phyloP scores from a whole-genome alignment of 1,284 basidiomycete species.

The Trichosporon faecale region DNA sequence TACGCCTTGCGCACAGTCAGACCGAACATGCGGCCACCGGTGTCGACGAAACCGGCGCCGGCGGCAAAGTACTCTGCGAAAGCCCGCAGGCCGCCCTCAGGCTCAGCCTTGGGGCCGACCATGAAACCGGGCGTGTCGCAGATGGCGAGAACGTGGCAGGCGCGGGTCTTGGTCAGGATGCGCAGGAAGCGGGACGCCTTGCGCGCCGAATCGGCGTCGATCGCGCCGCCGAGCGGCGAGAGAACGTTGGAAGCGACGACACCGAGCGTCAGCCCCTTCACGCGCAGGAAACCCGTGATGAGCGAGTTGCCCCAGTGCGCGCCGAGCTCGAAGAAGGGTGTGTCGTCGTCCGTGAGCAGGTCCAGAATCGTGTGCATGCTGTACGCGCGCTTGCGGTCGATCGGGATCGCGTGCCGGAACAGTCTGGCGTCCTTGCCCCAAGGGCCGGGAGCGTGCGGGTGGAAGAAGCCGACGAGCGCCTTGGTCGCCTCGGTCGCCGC shows the following conservation, averaged over 20 bases:
- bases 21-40: constrained; percentile 24
- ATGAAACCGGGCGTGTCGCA: constrained; percentile 30
- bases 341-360: constrained; percentile 25
- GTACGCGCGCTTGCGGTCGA: constrained; percentile 26
- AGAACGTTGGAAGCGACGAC: constrained; percentile 24
- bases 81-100: constrained; percentile 22
- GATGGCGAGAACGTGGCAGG: constrained; percentile 18
- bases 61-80: constrained; percentile 25
- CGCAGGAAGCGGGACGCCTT: constrained; percentile 25
- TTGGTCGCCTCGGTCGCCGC: constrained; percentile 24
- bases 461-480: constrained; percentile 22
- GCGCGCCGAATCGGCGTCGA: constrained; percentile 19
- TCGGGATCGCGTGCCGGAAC: constrained; percentile 24
- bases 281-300: constrained; percentile 26
- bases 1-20: constrained; percentile 26
- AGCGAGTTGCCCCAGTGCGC: constrained; percentile 22
- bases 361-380: constrained; percentile 22
- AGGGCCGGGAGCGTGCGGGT: constrained; percentile 4
- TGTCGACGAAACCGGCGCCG: constrained; percentile 20
- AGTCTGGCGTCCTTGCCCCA: constrained; percentile 19
- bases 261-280: constrained; percentile 22
- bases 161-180: constrained; percentile 24
- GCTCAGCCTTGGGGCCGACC: constrained; percentile 24
- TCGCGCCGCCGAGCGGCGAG: constrained; percentile 21
- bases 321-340: constrained; percentile 25